These are phyloP conservation scores for Volvox reticuliferus DNA, from an alignment of 139 green algal genomes.

Conservation along the genomic window DNA sequence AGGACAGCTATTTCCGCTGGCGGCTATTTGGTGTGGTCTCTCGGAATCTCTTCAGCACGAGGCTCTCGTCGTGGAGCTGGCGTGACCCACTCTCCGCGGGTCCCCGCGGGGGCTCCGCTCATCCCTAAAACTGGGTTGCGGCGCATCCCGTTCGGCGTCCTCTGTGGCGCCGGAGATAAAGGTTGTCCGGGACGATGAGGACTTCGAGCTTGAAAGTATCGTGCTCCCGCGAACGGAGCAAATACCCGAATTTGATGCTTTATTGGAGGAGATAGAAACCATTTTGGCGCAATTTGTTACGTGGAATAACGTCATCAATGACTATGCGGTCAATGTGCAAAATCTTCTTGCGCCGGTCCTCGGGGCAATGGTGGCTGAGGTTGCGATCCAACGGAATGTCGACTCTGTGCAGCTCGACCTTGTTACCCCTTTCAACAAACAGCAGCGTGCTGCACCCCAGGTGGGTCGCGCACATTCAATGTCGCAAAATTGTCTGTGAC, in stretches of 20 bases:
- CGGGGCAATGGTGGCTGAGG: slow-evolving; percentile 29
- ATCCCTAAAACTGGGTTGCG: slow-evolving; percentile 38
- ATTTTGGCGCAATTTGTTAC: slow-evolving; percentile 42
- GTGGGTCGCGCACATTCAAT: neutral
- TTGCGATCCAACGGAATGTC: slow-evolving; percentile 6
- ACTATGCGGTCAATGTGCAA: slow-evolving; percentile 44
- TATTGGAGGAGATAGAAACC: slow-evolving; percentile 34
- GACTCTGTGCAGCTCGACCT: slow-evolving; percentile 35
- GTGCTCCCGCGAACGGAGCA: slow-evolving; percentile 32
- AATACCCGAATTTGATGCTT: slow-evolving; percentile 41
- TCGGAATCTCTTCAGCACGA: neutral
- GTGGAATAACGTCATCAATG: slow-evolving; percentile 48
- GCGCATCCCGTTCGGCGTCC: neutral
- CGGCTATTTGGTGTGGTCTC: neutral
- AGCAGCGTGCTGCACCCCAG: slow-evolving; percentile 31
- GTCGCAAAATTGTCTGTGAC: neutral
- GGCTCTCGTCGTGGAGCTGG: neutral
- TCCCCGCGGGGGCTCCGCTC: slow-evolving; percentile 7
- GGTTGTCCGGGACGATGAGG: slow-evolving; percentile 36
- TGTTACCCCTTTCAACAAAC: slow-evolving; percentile 43
- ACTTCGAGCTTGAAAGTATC: slow-evolving; percentile 30
- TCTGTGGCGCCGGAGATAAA: slow-evolving; percentile 14
- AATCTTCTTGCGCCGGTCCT: slow-evolving; percentile 35
- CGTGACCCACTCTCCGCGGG: neutral
- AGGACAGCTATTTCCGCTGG: neutral